Conservation (phyloP, 75 land plant genomes). For the Pinus taeda region DNA sequence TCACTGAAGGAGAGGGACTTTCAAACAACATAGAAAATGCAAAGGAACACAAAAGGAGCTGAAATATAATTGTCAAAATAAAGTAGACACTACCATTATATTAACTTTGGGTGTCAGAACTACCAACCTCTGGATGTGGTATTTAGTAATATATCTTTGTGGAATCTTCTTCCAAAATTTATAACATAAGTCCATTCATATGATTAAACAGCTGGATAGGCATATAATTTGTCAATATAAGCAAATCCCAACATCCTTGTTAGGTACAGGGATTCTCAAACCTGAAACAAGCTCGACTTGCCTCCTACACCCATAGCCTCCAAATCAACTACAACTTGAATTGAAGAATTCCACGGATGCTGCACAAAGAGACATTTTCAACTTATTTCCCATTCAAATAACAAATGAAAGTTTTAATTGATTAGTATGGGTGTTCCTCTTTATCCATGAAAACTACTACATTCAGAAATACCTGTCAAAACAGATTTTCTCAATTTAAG, state of each 20-base stretch:
- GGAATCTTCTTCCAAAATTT: neutral
- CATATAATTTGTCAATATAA: no score
- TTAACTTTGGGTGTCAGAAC: neutral
- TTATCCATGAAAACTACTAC: no score
- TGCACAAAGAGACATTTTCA: constrained; percentile 24
- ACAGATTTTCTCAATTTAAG: no score
- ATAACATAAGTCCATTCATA: neutral
- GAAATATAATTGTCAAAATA: neutral
- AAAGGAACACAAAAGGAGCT: neutral
- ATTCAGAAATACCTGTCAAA: no score
- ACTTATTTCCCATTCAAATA: neutral
- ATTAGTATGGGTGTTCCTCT: no score
- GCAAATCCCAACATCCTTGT: no score
- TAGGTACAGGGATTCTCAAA: constrained; percentile 1
- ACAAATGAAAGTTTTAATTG: neutral
- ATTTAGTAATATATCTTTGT: neutral
- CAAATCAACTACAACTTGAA: constrained; percentile 73
- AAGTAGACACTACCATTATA: neutral
- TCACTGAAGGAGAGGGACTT: neutral
- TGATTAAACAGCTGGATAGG: neutral
- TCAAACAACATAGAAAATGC: neutral
- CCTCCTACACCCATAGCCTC: constrained; percentile 98
- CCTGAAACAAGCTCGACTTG: constrained; percentile 86
- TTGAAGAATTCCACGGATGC: constrained; percentile 87
- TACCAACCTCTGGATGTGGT: neutral